phyloP scores from a whole-genome alignment of 2,329 filamentous ascomycete genomes.

The Incumbomyces delicatus region DNA sequence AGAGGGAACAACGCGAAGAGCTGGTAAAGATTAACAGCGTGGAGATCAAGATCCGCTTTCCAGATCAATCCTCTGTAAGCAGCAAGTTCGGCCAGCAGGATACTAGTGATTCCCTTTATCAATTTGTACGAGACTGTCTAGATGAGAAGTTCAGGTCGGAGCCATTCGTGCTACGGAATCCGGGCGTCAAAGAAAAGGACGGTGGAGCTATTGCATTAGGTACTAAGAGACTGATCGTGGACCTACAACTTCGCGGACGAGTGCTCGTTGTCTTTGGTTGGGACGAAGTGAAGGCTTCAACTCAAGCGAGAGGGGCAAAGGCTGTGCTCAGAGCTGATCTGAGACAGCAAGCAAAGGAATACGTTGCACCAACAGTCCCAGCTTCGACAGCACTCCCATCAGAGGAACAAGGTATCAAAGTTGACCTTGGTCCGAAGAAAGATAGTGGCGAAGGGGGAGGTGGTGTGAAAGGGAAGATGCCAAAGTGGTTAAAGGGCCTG shows the following conservation, averaged over 20 bases:
- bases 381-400: constrained; percentile 28
- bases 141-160: constrained; percentile 45
- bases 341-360: constrained; percentile 53
- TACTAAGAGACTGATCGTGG: constrained; percentile 50
- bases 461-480: constrained; percentile 37
- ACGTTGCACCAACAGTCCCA: constrained; percentile 45
- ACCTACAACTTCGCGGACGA: constrained; percentile 59
- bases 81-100: constrained; percentile 59
- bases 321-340: constrained; percentile 54
- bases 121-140: constrained; percentile 62
- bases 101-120: constrained; percentile 62
- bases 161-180: constrained; percentile 62
- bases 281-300: constrained; percentile 52
- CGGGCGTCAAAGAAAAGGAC: constrained; percentile 40
- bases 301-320: constrained; percentile 41
- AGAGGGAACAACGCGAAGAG: constrained; percentile 54
- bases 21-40: constrained; percentile 59
- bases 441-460: constrained; percentile 28
- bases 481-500: constrained; percentile 64
- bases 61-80: constrained; percentile 70
- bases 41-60: constrained; percentile 72
- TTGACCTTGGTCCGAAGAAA: constrained; percentile 25
- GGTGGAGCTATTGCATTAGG: constrained; percentile 32
- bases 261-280: constrained; percentile 70
- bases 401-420: constrained; percentile 21